phyloP scores from a whole-genome alignment of 2,329 filamentous ascomycete genomes.

The Colletotrichum tofieldiae region DNA sequence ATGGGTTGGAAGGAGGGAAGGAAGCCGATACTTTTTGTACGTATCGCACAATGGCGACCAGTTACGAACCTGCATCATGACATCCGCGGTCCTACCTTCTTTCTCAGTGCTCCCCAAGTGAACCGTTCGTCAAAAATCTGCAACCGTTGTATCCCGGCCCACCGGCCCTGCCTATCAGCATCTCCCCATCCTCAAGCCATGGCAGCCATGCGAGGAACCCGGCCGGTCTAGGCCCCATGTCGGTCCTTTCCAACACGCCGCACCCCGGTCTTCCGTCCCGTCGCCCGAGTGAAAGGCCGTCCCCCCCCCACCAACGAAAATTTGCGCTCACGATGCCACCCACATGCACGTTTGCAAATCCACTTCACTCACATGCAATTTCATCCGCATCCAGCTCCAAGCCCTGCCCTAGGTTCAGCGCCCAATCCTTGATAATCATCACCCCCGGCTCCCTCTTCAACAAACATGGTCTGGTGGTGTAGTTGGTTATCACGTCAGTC shows the following conservation, averaged over 20 bases:
- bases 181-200: neutral
- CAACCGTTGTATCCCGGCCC: neutral
- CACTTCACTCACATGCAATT: conserved; percentile 11
- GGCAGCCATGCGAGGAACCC: neutral
- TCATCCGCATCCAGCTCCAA: neutral
- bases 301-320: conserved; percentile 8
- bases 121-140: neutral
- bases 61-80: conserved; percentile 1
- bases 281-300: neutral
- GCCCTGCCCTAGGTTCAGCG: neutral
- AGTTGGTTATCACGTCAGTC: conserved; percentile 66
- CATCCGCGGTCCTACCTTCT: neutral
- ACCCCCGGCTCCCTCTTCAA: accelerated
- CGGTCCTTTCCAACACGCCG: neutral
- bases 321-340: conserved; percentile 16
- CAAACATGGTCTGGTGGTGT: conserved; percentile 53
- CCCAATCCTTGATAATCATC: neutral
- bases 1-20: neutral
- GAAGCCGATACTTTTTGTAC: conserved; percentile 18
- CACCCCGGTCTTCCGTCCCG: conserved; percentile 2
- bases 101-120: neutral
- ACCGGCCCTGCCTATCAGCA: neutral
- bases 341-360: neutral
- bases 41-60: conserved; percentile 30
- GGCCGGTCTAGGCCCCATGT: neutral